Evolutionary conservation across 768 basidiomycete species (phyloP).

Genomic region (Rhizopogon vulgaris): DNA sequence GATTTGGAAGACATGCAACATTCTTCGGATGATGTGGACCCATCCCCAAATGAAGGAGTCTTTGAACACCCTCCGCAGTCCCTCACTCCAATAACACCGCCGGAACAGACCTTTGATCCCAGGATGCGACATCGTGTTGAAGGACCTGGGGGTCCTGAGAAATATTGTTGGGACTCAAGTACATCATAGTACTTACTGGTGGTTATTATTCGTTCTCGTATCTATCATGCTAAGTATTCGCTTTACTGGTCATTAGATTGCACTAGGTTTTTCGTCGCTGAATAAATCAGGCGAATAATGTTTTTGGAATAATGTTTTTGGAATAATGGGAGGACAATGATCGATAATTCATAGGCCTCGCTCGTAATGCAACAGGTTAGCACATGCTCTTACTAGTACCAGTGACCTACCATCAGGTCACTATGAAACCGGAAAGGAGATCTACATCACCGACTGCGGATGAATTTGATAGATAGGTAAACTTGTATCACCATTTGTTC

Average conservation of each 20-base stretch:
- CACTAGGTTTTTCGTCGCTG: neutral
- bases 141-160: constrained; percentile 22
- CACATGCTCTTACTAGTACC: no score
- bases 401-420: no score
- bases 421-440: no score
- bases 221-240: neutral
- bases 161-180: constrained; percentile 5
- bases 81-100: constrained; percentile 26
- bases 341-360: neutral
- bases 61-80: constrained; percentile 20
- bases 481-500: no score
- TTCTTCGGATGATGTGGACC: constrained; percentile 23
- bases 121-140: constrained; percentile 25
- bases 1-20: constrained; percentile 17
- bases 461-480: no score
- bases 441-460: no score
- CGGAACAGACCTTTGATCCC: constrained; percentile 21
- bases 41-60: constrained; percentile 29
- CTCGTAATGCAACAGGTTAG: neutral
- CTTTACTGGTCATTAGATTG: neutral
- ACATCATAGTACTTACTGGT: neutral
- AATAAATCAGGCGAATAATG: neutral
- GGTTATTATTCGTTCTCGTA: neutral
- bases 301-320: no score
- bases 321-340: neutral